These are phyloP conservation scores for Venturia nashicola DNA, from an alignment of 2,329 filamentous ascomycete genomes.

Conservation along the genomic window DNA sequence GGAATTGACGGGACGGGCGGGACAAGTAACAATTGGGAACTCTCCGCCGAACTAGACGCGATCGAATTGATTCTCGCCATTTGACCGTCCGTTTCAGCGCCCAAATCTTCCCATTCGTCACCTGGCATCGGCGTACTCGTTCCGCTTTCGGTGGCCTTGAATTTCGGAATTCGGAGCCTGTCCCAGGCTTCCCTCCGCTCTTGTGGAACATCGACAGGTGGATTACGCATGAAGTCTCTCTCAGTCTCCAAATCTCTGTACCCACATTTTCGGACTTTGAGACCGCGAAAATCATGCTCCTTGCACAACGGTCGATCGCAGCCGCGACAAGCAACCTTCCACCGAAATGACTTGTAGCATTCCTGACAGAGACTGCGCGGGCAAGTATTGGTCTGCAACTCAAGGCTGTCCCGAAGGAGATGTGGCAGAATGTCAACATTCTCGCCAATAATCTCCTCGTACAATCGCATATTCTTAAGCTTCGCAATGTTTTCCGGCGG, in stretches of 20 bases:
- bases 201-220: slow-evolving; percentile 17
- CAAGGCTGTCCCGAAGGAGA: slow-evolving; percentile 29
- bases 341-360: slow-evolving; percentile 44
- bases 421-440: slow-evolving; percentile 25
- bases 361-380: slow-evolving; percentile 45
- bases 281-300: slow-evolving; percentile 45
- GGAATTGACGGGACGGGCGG: not conserved
- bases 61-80: slow-evolving; percentile 2
- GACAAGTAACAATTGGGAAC: slow-evolving; percentile 1
- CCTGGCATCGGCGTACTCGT: not conserved
- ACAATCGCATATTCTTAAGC: slow-evolving; percentile 27
- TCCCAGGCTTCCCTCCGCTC: not conserved
- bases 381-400: slow-evolving; percentile 32
- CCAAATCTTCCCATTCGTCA: not conserved
- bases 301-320: slow-evolving; percentile 47
- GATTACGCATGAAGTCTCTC: slow-evolving; percentile 25
- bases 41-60: not conserved
- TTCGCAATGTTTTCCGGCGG: slow-evolving; percentile 31
- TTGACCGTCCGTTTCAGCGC: not conserved
- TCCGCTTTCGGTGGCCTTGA: not conserved
- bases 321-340: slow-evolving; percentile 46
- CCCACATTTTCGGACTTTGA: slow-evolving; percentile 45
- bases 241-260: slow-evolving; percentile 42
- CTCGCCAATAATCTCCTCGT: slow-evolving; percentile 28
- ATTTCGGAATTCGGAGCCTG: slow-evolving; percentile 1